phyloP scores from a whole-genome alignment of 108 stramenopile genomes.

The Nannochloropsis salina region DNA sequence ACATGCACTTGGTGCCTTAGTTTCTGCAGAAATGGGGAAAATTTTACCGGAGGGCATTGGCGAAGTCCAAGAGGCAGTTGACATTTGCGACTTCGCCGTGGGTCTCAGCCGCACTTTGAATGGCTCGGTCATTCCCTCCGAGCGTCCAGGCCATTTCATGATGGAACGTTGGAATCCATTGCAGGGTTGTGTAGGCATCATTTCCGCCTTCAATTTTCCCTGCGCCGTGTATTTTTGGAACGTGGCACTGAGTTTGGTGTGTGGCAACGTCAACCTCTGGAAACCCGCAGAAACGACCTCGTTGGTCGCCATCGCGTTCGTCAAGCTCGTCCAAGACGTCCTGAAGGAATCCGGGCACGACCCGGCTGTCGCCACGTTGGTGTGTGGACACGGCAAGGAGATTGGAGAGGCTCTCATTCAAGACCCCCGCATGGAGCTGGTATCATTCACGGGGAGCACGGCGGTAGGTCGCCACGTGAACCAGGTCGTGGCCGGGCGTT shows the following conservation, averaged over 20 bases:
- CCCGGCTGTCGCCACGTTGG: constrained; percentile 28
- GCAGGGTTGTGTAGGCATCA: constrained; percentile 43
- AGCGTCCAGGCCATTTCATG: constrained; percentile 43
- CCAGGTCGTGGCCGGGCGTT: constrained; percentile 37
- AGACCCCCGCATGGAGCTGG: constrained; percentile 39
- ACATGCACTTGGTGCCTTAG: constrained; percentile 41
- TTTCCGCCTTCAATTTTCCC: constrained; percentile 56
- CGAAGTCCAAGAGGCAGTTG: constrained; percentile 54
- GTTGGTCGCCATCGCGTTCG: constrained; percentile 39
- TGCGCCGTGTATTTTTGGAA: constrained; percentile 51
- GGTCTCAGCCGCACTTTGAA: constrained; percentile 36
- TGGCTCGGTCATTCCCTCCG: constrained; percentile 48
- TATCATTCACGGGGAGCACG: constrained; percentile 53
- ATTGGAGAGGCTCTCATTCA: constrained; percentile 41
- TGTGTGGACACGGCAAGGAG: constrained; percentile 31
- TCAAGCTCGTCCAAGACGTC: constrained; percentile 42
- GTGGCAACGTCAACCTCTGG: constrained; percentile 47
- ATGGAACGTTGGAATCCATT: constrained; percentile 50
- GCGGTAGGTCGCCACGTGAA: constrained; percentile 28
- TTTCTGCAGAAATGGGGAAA: constrained; percentile 54
- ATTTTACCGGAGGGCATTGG: constrained; percentile 50
- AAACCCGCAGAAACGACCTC: constrained; percentile 42
- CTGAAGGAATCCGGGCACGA: constrained; percentile 31
- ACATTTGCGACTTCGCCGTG: constrained; percentile 52
- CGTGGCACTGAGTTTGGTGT: constrained; percentile 38